Conservation (phyloP, 176 grass and related monocot species). For the Poa pratensis region DNA sequence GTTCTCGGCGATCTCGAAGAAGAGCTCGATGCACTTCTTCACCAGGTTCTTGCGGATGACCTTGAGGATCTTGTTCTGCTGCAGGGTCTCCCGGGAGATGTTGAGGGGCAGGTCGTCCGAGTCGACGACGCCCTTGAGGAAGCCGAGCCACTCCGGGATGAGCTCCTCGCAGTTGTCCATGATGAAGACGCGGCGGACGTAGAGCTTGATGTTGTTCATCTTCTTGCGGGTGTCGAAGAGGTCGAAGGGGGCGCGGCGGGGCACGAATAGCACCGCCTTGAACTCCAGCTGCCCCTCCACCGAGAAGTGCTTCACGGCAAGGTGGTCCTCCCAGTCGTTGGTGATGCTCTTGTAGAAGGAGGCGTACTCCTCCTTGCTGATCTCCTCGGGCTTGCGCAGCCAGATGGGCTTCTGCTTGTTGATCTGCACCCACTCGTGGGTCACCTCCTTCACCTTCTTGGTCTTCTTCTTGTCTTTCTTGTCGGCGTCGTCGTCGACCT, state of each 20-base stretch:
- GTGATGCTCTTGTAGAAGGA: conserved; percentile 74
- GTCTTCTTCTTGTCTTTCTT: conserved; percentile 17
- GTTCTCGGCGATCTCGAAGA: conserved; percentile 65
- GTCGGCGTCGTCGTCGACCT: conserved; percentile 32
- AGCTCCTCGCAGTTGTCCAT: conserved; percentile 75
- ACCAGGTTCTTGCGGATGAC: conserved; percentile 58
- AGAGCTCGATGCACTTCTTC: conserved; percentile 69
- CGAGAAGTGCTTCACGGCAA: conserved; percentile 70
- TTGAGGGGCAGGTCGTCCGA: conserved; percentile 69
- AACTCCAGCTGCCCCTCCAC: conserved; percentile 71
- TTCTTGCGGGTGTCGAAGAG: conserved; percentile 63
- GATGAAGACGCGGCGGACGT: conserved; percentile 71
- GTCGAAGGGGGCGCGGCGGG: conserved; percentile 61
- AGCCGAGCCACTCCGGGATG: conserved; percentile 61
- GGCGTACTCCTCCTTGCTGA: conserved; percentile 64
- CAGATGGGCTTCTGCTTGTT: conserved; percentile 83
- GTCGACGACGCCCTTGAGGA: conserved; percentile 71
- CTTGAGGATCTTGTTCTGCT: conserved; percentile 76
- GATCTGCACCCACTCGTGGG: conserved; percentile 57
- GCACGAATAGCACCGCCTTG: conserved; percentile 64
- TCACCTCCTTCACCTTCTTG: conserved; percentile 63
- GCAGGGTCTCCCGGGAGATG: conserved; percentile 58
- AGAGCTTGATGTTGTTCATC: conserved; percentile 74
- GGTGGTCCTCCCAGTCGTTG: conserved; percentile 67
- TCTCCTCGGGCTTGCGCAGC: conserved; percentile 69